phyloP scores from a whole-genome alignment of 1,284 basidiomycete genomes.

The Cutaneotrichosporon cavernicola region DNA sequence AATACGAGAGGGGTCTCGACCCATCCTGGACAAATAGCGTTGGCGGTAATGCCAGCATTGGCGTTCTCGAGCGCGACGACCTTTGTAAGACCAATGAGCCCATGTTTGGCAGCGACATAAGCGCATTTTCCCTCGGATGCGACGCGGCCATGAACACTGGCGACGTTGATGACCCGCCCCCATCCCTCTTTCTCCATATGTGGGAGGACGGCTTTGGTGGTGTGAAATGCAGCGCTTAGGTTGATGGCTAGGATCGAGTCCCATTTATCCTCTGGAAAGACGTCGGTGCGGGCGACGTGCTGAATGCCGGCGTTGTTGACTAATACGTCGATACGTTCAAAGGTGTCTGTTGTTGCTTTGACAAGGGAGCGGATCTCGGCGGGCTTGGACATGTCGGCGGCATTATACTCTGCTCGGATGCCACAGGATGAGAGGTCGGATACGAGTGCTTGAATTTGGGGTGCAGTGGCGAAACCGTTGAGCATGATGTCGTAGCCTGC shows the following conservation, averaged over 20 bases:
- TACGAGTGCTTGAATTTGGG: not conserved
- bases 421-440: not conserved
- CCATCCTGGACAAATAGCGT: conserved; percentile 23
- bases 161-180: conserved; percentile 22
- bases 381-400: conserved; percentile 13
- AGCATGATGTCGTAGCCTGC: conserved; percentile 87
- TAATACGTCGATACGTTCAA: conserved; percentile 15
- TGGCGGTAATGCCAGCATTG: conserved; percentile 16
- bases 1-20: conserved; percentile 17
- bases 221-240: conserved; percentile 16
- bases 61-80: conserved; percentile 18
- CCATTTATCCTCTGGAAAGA: conserved; percentile 15
- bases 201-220: conserved; percentile 13
- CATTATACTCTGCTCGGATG: not conserved
- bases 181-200: conserved; percentile 12
- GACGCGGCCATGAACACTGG: conserved; percentile 14
- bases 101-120: conserved; percentile 20
- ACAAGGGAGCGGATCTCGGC: conserved; percentile 12
- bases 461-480: conserved; percentile 57
- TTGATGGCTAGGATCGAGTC: conserved; percentile 16
- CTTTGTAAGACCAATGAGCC: conserved; percentile 19
- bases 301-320: conserved; percentile 22
- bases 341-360: not conserved
- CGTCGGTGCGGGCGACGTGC: conserved; percentile 7
- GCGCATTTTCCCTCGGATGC: conserved; percentile 11